phyloP scores from a whole-genome alignment of 768 basidiomycete genomes.

The Lentinula edodes region DNA sequence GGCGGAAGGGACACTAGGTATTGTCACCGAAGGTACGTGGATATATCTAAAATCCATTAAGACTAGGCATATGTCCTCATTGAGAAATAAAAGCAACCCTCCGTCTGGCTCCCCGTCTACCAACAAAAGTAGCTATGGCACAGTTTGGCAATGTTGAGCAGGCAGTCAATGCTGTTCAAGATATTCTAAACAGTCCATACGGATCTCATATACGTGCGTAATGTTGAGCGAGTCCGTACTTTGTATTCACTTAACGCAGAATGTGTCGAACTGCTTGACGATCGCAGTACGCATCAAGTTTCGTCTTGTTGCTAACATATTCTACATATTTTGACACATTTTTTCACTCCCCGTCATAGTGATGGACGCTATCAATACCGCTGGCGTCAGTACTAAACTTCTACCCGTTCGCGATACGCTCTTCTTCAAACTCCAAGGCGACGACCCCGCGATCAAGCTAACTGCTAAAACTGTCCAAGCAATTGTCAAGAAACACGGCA shows the following conservation, averaged over 20 bases:
- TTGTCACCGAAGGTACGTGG: constrained; percentile 73
- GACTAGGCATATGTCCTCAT: neutral
- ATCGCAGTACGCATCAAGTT: constrained; percentile 39
- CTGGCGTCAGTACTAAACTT: constrained; percentile 51
- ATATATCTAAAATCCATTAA: neutral
- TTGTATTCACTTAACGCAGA: constrained; percentile 33
- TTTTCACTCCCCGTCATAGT: constrained; percentile 29
- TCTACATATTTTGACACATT: neutral
- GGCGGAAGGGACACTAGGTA: constrained; percentile 84
- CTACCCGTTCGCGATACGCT: constrained; percentile 75
- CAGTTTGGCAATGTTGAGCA: constrained; percentile 76
- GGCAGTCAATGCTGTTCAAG: constrained; percentile 78
- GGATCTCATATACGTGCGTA: constrained; percentile 72
- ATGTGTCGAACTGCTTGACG: constrained; percentile 86
- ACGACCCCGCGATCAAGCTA: constrained; percentile 48
- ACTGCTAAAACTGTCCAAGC: constrained; percentile 53
- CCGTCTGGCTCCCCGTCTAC: constrained; percentile 72
- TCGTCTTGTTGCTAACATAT: neutral
- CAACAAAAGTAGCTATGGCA: constrained; percentile 83
- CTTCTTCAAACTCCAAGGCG: constrained; percentile 91
- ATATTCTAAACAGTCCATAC: constrained; percentile 63
- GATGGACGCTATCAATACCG: constrained; percentile 73
- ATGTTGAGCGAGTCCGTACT: too few relatives aligned
- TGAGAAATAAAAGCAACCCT: constrained; percentile 55
- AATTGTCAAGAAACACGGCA: constrained; percentile 65